Evolutionary conservation across 2,329 filamentous ascomycete genomes (phyloP), one percentile per base, ranked within the genome.

Genomic region (Ascosphaera pollenicola): DNA sequence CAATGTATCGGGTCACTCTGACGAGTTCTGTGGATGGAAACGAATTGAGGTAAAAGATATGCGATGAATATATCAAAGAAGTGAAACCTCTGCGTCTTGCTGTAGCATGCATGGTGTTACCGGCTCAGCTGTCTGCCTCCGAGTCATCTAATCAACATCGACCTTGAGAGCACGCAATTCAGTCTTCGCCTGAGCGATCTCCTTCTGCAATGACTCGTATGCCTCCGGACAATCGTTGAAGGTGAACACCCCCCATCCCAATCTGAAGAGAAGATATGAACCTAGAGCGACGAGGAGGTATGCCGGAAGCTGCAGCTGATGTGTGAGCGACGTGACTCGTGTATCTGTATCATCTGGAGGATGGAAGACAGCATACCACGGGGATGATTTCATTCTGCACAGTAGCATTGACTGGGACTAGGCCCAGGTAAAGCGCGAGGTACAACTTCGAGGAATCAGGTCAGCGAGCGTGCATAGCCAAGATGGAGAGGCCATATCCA

Each of bases 181-280:
- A 38, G 55, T 49, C 48, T 58, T 60, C 42, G 60, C 58, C 41
- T 48, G 55, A 54, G 54, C 54, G 76, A 65, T 92, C 78, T 95
- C 80, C 50, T 63, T 66, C 69, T 89, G 83, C 50, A 98, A 65
- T 62, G 94, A 85, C 55, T 76, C 73, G 61, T 95, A 79, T 39
- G 89, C 89, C 44, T 82, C 71, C 40, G 87, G 85, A 37, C 91
- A 83, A 60, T 95, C 85, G 66, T 93, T 89, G 70, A 98, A 98
- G 41, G 83, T 93, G 55, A 93, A 68, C 50, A 98, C 81, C 46
- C 89, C 89, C 65, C 75, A 79, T 51, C 89, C 89, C 45, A 98
- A 78, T 50, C 83, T 82, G 64, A 78, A 83, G 46, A 98, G 77
- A 16, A 98, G 76, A 61, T 84, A 85, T 45, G 85, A 79, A 59